Evolutionary conservation across 192 early-diverging fungal species (phyloP), one percentile per base, ranked within the genome.

Genomic region (Thoreauomyces humboldtii): DNA sequence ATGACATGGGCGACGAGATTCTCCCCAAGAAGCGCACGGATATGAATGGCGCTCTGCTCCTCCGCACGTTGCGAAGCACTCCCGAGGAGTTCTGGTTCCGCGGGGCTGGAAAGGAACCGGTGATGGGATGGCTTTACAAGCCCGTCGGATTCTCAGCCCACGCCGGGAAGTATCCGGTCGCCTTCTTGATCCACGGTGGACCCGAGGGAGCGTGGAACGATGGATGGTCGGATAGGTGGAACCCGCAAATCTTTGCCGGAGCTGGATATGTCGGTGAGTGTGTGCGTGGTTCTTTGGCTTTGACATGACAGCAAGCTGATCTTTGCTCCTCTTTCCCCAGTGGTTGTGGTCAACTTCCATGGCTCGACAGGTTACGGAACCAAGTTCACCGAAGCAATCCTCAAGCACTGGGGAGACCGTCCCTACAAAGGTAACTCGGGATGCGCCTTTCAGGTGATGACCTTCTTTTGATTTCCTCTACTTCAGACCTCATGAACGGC

Each of bases 281-380:
- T 24, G 22, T 19, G 28, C 0, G 15, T 1, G 15, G 14, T 52
- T 19, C 28, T 52, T 52, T 0, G n/a, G 50, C 28, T 1, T 52
- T 52, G 28, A 52, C 1, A n/a, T n/a, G n/a, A n/a, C n/a, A n/a
- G n/a, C n/a, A n/a, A n/a, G n/a, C n/a, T n/a, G n/a, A n/a, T n/a
- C n/a, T n/a, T n/a, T n/a, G n/a, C 50, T 24, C 28, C 1, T 0
- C 17, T 29, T n/a, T 89, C 79, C 71, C 75, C 82, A 11, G 77
- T 81, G 4, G 85, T 88, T 33, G 75, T 83, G 42, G 76, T 91
- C 60, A 92, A 93, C 72, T 85, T 86, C 70, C 85, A 86, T 50
- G 92, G 91, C 28, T 92, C 91, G 0, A 84, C 88, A 1, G 86
- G 87, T 31, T 93, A 91, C 61, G 91, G 92, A 4, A 82, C 86